Evolutionary conservation across 2,329 filamentous ascomycete species (phyloP).

Genomic region (Epichloe uncinata): DNA sequence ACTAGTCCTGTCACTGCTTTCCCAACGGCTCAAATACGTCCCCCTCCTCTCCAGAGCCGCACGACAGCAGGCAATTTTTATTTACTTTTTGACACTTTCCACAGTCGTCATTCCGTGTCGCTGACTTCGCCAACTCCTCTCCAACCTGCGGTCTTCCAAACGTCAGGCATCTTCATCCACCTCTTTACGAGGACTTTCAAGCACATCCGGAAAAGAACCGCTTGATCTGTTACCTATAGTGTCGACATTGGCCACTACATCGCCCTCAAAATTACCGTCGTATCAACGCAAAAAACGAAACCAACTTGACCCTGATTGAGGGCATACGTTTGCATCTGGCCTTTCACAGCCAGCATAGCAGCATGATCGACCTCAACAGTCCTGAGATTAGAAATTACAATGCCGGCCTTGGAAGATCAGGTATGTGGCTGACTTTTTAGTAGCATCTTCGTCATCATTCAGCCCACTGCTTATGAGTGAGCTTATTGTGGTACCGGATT

Average conservation of each 20-base stretch:
- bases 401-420: background rate
- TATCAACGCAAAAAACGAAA: constrained; percentile 23
- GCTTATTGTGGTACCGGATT: too few species aligned
- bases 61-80: background rate
- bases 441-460: background rate
- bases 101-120: background rate
- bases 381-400: background rate
- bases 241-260: constrained; percentile 9
- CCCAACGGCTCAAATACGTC: too few species aligned
- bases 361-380: background rate
- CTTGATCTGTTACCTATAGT: constrained; percentile 7
- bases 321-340: constrained; percentile 13
- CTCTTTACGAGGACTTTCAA: background rate
- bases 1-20: too few species aligned
- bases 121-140: background rate
- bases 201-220: background rate
- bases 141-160: background rate
- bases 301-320: constrained; percentile 18
- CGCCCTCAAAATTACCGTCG: constrained; percentile 18
- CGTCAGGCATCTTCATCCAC: background rate
- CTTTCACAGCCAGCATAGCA: constrained; percentile 2
- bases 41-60: too few species aligned
- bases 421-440: background rate
- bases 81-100: background rate
- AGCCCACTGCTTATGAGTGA: too few species aligned